Conservation (phyloP, 2,329 filamentous ascomycete genomes). For the Fusarium musae region DNA sequence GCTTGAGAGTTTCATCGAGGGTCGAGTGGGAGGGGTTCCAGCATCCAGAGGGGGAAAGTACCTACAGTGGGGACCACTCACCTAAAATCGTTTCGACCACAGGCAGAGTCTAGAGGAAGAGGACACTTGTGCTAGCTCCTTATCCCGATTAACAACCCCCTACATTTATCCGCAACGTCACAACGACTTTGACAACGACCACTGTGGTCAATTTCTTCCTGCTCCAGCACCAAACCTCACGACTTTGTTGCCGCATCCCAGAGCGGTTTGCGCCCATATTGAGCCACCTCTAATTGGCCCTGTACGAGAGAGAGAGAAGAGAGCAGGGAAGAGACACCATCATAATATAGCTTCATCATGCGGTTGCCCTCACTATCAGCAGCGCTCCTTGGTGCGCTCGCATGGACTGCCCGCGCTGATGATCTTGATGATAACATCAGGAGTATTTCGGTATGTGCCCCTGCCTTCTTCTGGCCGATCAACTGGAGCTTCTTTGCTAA, state of each 20-base stretch:
- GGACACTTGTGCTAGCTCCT: constrained; percentile 47
- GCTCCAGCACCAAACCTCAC: neutral
- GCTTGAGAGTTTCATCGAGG: constrained; percentile 19
- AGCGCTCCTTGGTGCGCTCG: constrained; percentile 60
- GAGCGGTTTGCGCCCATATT: constrained; percentile 34
- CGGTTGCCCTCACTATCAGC: constrained; percentile 60
- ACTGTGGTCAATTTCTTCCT: constrained; percentile 31
- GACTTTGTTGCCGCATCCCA: constrained; percentile 30
- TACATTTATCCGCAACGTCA: constrained; percentile 43
- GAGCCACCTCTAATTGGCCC: constrained; percentile 36
- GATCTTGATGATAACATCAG: constrained; percentile 61
- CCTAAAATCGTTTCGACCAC: constrained; percentile 39
- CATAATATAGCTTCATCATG: constrained; percentile 52
- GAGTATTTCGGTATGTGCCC: constrained; percentile 60
- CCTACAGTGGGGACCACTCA: constrained; percentile 40
- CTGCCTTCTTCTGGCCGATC: neutral
- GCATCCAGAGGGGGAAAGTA: constrained; percentile 19
- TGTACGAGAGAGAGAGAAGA: constrained; percentile 27
- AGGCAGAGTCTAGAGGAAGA: constrained; percentile 31
- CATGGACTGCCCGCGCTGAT: constrained; percentile 61
- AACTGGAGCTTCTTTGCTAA: constrained; percentile 31
- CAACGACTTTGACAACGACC: constrained; percentile 36
- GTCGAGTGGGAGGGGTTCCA: constrained; percentile 13
- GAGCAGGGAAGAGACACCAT: constrained; percentile 6
- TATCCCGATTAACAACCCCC: constrained; percentile 32